Evolutionary conservation across 1,139 yeast species (phyloP).

Genomic region (Blastobotrys petasosporus): DNA sequence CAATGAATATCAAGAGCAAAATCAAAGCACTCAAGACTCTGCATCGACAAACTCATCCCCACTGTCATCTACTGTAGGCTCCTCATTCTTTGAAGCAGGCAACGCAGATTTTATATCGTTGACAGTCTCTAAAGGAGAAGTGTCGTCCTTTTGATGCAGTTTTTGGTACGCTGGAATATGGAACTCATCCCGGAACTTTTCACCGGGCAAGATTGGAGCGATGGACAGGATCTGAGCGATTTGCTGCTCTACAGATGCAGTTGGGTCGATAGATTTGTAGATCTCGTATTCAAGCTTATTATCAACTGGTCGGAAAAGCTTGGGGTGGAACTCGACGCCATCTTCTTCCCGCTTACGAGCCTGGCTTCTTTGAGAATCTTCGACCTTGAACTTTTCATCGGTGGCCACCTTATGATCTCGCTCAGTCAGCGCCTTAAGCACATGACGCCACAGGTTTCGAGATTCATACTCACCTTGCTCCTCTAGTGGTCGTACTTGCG

Average conservation of each 20-base stretch:
- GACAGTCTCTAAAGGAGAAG: constrained; percentile 3
- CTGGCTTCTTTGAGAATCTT: constrained; percentile 67
- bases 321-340: constrained; percentile 77
- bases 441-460: constrained; percentile 74
- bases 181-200: constrained; percentile 54
- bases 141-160: constrained; percentile 18
- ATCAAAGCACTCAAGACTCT: not conserved
- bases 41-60: constrained; percentile 27
- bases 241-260: constrained; percentile 44
- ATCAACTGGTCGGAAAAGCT: constrained; percentile 51
- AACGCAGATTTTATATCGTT: constrained; percentile 12
- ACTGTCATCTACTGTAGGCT: constrained; percentile 15
- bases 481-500: constrained; percentile 66
- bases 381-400: constrained; percentile 77
- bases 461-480: constrained; percentile 84
- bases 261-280: constrained; percentile 51
- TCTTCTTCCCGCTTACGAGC: constrained; percentile 73
- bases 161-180: constrained; percentile 64
- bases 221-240: constrained; percentile 51
- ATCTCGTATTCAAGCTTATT: constrained; percentile 52
- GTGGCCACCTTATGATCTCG: constrained; percentile 83
- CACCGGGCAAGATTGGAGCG: constrained; percentile 74
- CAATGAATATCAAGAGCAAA: not conserved
- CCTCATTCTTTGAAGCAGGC: constrained; percentile 3
- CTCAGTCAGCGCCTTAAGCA: constrained; percentile 65